These are phyloP conservation scores for Phytophthora hibernalis DNA, from an alignment of 352 stramenopile genomes.

Conservation along the genomic window DNA sequence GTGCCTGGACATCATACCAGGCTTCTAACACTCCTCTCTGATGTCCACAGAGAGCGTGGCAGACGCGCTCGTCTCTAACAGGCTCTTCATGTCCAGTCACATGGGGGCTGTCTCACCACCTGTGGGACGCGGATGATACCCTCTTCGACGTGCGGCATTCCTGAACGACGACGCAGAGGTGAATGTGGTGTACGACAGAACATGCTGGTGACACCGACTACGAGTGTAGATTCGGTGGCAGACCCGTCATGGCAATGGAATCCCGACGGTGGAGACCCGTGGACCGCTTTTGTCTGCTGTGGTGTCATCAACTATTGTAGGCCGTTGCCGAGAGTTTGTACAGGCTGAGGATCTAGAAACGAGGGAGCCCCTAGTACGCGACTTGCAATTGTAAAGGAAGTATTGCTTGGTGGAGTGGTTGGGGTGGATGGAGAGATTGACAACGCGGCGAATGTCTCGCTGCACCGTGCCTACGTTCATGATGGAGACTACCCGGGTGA, in stretches of 20 bases:
- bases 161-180: too few relatives aligned
- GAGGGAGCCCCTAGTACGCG: slow-evolving; percentile 42
- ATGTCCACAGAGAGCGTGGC: too few relatives aligned
- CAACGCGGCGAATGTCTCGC: slow-evolving; percentile 29
- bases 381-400: slow-evolving; percentile 48
- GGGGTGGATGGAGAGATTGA: slow-evolving; percentile 17
- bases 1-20: too few relatives aligned
- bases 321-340: slow-evolving; percentile 67
- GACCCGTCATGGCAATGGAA: slow-evolving; percentile 52
- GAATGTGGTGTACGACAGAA: too few relatives aligned
- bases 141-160: too few relatives aligned
- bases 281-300: slow-evolving; percentile 85
- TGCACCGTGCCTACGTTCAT: slow-evolving; percentile 58
- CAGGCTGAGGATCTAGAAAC: slow-evolving; percentile 57
- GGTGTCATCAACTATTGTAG: slow-evolving; percentile 85
- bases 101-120: too few relatives aligned
- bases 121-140: too few relatives aligned
- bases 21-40: too few relatives aligned
- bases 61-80: too few relatives aligned
- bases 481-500: slow-evolving; percentile 61
- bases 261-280: slow-evolving; percentile 71
- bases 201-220: slow-evolving; percentile 61
- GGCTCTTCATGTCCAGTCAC: too few relatives aligned
- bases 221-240: slow-evolving; percentile 39
- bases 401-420: slow-evolving; percentile 44